Base-by-base conservation (phyloP, 1,284 basidiomycete genomes). In the Fistulina hepatica region DNA sequence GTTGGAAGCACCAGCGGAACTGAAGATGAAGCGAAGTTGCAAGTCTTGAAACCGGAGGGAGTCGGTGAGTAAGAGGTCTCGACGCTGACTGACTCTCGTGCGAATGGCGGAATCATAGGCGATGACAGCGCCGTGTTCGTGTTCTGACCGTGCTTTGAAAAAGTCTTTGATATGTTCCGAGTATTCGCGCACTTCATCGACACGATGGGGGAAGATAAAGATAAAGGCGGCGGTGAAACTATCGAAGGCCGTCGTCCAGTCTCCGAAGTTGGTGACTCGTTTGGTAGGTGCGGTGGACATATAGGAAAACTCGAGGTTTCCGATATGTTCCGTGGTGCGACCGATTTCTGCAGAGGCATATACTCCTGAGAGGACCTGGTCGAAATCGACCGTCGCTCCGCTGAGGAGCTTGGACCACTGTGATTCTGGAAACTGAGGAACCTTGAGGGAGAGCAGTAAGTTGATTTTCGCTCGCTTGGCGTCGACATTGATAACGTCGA, bases 221-320 rank as follows among this genome's bases (percentile, higher is more conserved):
- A 13, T 1, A 10, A 46, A 43, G 0, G 60, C 59, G 0, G 40
- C 15, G 6, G 33, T 19, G 1, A 44, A 39, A 2, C 27, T 20
- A 2, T 37, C 30, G 49, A 51, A 63, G 0, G 54, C 53, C 1
- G 44, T 37, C n/a, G 40, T 34, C 60, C 62, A 63, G 1, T 60
- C 47, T 1, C 45, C 44, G 6, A 42, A 40, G 1, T 42, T 48
- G 12, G 23, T 19, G 21, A 61, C 47, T 3, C 41, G 44, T 21
- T 47, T 45, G 3, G 36, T 41, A 6, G 44, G 44, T 9, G 48
- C 47, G 5, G 38, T 13, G 4, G 26, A 21, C 33, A 44, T 48
- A 17, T 51, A 40, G 2, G 26, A 12, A 28, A 57, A 36, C 24
- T 50, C 37, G 30, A 48, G 36, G 12, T 34, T 31, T 15, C 51